Conservation (phyloP, 768 basidiomycete species). For the Panellus pusillus region DNA sequence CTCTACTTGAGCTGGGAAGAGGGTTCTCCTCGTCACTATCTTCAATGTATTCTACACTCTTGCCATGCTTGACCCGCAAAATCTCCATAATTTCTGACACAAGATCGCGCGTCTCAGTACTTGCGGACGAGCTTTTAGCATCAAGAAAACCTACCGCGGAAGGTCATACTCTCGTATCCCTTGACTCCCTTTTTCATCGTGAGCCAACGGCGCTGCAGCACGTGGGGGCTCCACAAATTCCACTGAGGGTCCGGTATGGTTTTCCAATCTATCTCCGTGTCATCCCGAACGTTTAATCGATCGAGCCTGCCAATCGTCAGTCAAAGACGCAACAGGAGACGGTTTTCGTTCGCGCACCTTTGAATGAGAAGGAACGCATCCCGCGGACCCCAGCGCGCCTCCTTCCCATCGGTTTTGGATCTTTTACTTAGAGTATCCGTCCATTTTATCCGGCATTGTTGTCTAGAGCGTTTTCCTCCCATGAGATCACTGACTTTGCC, state of each 20-base stretch:
- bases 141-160: conserved; percentile 53
- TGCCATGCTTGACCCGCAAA: conserved; percentile 62
- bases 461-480: conserved; percentile 72
- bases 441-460: conserved; percentile 91
- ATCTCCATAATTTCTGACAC: conserved; percentile 78
- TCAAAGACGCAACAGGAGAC: conserved; percentile 1
- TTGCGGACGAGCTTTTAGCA: conserved; percentile 1
- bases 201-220: conserved; percentile 76
- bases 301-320: conserved; percentile 53
- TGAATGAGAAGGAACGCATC: conserved; percentile 82
- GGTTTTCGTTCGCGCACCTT: conserved; percentile 49
- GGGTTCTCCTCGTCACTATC: conserved; percentile 8
- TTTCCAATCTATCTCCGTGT: conserved; percentile 87
- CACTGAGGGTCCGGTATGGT: conserved; percentile 69
- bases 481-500: conserved; percentile 72
- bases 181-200: conserved; percentile 78
- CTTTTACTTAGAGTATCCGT: conserved; percentile 73
- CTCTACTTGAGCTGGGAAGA: conserved; percentile 33
- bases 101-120: not conserved
- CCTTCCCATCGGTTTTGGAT: conserved; percentile 69
- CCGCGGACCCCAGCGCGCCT: conserved; percentile 70
- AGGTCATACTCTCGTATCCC: conserved; percentile 78
- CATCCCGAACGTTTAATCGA: conserved; percentile 71
- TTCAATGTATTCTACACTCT: conserved; percentile 13
- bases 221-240: conserved; percentile 85